These are phyloP conservation scores for Pseudovirgaria hyperparasitica DNA, from an alignment of 2,329 filamentous ascomycete species.

Conservation along the genomic window DNA sequence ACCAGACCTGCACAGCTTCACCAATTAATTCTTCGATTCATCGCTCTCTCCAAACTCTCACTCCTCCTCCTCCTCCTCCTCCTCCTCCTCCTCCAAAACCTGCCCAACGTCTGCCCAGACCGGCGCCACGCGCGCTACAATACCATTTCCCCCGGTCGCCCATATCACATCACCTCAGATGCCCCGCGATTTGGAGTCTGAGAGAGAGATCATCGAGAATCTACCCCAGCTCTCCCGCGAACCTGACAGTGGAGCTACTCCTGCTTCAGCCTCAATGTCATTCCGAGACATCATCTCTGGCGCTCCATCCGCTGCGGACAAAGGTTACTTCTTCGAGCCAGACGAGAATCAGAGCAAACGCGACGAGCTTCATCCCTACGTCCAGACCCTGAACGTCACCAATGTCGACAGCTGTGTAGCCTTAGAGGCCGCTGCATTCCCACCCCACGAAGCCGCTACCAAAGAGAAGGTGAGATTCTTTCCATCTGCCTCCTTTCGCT, in stretches of 20 bases:
- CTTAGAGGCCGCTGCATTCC: constrained; percentile 47
- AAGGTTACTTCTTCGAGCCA: constrained; percentile 12
- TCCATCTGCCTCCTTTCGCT: neutral
- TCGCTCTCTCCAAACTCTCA: neutral
- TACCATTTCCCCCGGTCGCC: neutral
- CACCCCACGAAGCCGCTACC: constrained; percentile 42
- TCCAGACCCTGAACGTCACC: constrained; percentile 56
- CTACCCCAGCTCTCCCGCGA: constrained; percentile 26
- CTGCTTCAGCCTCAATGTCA: too few species aligned
- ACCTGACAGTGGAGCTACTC: constrained; percentile 8
- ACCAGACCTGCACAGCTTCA: too few species aligned
- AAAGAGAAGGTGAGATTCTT: constrained; percentile 44
- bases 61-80: constrained; percentile 1
- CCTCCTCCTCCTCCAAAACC: constrained; percentile 2
- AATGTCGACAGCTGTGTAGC: constrained; percentile 50
- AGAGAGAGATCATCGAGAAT: constrained; percentile 19
- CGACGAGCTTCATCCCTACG: constrained; percentile 57
- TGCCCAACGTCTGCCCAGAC: constrained; percentile 1
- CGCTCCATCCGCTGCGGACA: constrained; percentile 9
- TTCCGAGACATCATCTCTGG: too few species aligned
- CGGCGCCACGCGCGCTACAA: neutral
- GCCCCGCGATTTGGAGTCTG: constrained; percentile 30
- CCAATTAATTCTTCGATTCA: neutral
- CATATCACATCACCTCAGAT: constrained; percentile 12
- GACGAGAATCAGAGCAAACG: constrained; percentile 18